These are phyloP conservation scores for Trichosporon inkin DNA, from an alignment of 1,284 basidiomycete genomes.

Conservation along the genomic window DNA sequence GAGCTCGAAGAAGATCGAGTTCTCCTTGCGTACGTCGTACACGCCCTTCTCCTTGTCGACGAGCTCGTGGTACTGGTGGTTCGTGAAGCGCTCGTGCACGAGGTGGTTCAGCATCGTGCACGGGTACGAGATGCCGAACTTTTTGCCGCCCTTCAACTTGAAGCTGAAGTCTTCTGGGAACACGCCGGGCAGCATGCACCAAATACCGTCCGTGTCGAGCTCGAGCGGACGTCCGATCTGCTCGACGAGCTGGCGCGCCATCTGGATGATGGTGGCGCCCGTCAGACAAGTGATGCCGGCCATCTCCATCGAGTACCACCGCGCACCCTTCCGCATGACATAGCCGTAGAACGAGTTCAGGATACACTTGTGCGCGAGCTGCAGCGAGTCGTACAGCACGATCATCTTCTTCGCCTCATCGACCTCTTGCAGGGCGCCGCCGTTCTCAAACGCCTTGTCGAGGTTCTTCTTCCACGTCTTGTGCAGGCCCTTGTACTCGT, in stretches of 20 bases:
- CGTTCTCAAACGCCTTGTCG: constrained; percentile 66
- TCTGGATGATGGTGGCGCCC: constrained; percentile 98
- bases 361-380: constrained; percentile 99
- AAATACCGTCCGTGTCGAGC: constrained; percentile 98
- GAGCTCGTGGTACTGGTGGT: constrained; percentile 95
- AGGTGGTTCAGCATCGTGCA: constrained; percentile 99
- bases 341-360: constrained; percentile 99
- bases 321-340: constrained; percentile 98
- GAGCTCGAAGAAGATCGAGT: constrained; percentile 99
- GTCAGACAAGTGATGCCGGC: constrained; percentile 98
- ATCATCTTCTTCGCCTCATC: constrained; percentile 99
- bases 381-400: constrained; percentile 98
- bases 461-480: constrained; percentile 99
- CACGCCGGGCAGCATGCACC: constrained; percentile 98
- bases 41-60: constrained; percentile 72
- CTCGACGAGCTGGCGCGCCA: constrained; percentile 97
- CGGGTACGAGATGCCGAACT: constrained; percentile 90
- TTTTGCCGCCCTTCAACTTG: constrained; percentile 81
- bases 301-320: constrained; percentile 99
- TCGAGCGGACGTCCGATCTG: constrained; percentile 96
- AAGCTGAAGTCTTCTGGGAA: constrained; percentile 99
- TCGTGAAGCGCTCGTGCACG: constrained; percentile 92
- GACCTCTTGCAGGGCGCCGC: constrained; percentile 72
- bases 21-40: constrained; percentile 87
- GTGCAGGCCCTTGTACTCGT: constrained; percentile 97